Evolutionary conservation across 1,284 basidiomycete species (phyloP).

Genomic region (Rugosomyces carneus): DNA sequence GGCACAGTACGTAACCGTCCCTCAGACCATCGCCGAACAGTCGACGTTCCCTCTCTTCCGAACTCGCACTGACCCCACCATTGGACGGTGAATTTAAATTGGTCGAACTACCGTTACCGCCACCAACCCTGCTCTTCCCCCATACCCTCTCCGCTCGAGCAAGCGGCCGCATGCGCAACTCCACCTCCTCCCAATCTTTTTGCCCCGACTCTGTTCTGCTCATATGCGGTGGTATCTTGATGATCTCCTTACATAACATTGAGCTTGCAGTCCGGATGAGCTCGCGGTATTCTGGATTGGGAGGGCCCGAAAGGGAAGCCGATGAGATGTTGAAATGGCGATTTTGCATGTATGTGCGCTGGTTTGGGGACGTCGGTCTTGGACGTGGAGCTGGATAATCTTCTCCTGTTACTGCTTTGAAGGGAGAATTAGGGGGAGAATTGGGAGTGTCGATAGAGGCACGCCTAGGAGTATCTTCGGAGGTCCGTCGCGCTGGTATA

Average conservation of each 20-base stretch:
- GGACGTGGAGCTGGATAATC: conserved; percentile 30
- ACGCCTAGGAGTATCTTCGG: conserved; percentile 19
- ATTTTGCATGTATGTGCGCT: conserved; percentile 40
- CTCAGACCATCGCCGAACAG: conserved; percentile 68
- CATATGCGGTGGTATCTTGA: conserved; percentile 49
- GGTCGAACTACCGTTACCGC: conserved; percentile 35
- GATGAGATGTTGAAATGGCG: conserved; percentile 49
- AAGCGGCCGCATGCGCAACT: conserved; percentile 55
- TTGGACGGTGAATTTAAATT: conserved; percentile 32
- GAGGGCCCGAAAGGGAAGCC: conserved; percentile 38
- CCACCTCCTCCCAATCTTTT: conserved; percentile 68
- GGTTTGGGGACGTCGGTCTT: conserved; percentile 37
- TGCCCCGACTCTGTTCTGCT: conserved; percentile 38
- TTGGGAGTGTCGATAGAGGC: conserved; percentile 12
- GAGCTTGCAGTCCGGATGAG: conserved; percentile 55
- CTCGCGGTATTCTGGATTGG: conserved; percentile 55
- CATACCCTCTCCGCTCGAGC: conserved; percentile 67
- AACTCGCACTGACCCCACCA: conserved; percentile 39
- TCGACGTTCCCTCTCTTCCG: conserved; percentile 69
- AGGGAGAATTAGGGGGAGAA: conserved; percentile 12
- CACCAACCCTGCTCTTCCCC: conserved; percentile 37
- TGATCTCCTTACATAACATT: conserved; percentile 58
- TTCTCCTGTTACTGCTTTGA: conserved; percentile 8
- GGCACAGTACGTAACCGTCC: conserved; percentile 84
- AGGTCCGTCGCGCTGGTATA: conserved; percentile 21